Conservation (phyloP, 805 yeast genomes). For the Kuraishia piskuri region DNA sequence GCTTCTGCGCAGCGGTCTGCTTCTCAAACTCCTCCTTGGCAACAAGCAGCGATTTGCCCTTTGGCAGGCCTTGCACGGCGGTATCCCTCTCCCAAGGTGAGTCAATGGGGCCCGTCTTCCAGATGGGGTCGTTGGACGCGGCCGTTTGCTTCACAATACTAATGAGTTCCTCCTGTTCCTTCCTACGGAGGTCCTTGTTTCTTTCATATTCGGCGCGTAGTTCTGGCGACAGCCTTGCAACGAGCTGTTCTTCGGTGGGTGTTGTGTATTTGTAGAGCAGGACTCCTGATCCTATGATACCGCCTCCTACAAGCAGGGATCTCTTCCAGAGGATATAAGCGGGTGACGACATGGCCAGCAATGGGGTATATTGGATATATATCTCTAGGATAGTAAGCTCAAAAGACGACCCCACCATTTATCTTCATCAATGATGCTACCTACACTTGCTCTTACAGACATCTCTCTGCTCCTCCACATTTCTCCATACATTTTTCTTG, state of each 20-base stretch:
- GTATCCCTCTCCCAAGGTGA: slow-evolving; percentile 58
- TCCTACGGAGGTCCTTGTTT: slow-evolving; percentile 50
- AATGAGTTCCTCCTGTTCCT: slow-evolving; percentile 65
- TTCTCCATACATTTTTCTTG: too few species aligned
- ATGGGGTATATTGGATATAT: neutral
- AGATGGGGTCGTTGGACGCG: slow-evolving; percentile 65
- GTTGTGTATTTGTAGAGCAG: slow-evolving; percentile 63
- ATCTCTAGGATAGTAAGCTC: neutral
- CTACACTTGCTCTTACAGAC: too few species aligned
- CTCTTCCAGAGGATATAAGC: slow-evolving; percentile 18
- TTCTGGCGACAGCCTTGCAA: slow-evolving; percentile 75
- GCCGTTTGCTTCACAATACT: slow-evolving; percentile 56
- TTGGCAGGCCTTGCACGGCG: slow-evolving; percentile 17
- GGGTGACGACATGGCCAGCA: slow-evolving; percentile 3
- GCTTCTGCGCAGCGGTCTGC: slow-evolving; percentile 32
- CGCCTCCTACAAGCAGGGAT: slow-evolving; percentile 40
- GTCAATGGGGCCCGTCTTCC: slow-evolving; percentile 68
- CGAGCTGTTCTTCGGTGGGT: slow-evolving; percentile 78
- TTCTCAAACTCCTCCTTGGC: slow-evolving; percentile 36
- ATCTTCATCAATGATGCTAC: neutral
- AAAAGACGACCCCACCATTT: neutral
- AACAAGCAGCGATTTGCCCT: slow-evolving; percentile 28
- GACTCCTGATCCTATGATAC: slow-evolving; percentile 66
- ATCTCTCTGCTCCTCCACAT: too few species aligned
- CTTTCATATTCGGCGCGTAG: slow-evolving; percentile 65